Percentiles rank a stretch among this genome's conserved stretches.
Evolutionary conservation across 2,329 filamentous ascomycete species (phyloP).

Genomic region (Periconia digitata): DNA sequence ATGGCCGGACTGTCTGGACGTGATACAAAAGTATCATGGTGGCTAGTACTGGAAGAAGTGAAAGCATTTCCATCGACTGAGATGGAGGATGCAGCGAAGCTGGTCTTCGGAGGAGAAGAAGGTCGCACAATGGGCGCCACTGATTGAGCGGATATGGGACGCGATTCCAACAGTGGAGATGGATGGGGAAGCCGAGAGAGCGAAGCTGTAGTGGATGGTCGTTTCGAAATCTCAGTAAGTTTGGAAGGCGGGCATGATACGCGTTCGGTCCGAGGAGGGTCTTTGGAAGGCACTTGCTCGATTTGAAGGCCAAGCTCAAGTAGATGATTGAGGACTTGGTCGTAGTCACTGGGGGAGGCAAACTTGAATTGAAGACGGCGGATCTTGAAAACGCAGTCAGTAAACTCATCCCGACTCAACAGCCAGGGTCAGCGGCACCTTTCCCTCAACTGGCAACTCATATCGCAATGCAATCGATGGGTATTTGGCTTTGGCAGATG

Average conservation of each 20-base stretch:
- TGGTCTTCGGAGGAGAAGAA: constrained; percentile 27
- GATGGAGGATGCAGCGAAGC: constrained; percentile 19
- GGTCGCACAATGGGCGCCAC: neutral
- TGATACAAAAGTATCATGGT: constrained; percentile 1
- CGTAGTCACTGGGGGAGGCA: constrained; percentile 40
- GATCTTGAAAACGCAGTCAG: constrained; percentile 33
- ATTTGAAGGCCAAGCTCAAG: constrained; percentile 36
- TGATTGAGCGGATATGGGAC: constrained; percentile 22
- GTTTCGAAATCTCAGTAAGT: constrained; percentile 24
- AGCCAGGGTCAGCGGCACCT: constrained; percentile 23
- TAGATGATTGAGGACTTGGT: constrained; percentile 35
- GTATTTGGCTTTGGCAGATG: constrained; percentile 46
- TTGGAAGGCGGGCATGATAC: constrained; percentile 31
- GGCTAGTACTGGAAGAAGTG: constrained; percentile 7
- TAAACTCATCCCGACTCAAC: neutral
- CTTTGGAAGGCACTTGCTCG: neutral
- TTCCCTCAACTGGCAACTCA: constrained; percentile 32
- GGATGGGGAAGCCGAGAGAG: constrained; percentile 6
- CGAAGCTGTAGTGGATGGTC: constrained; percentile 25
- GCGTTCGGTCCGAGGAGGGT: constrained; percentile 7
- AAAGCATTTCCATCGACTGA: neutral
- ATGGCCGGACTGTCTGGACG: constrained; percentile 23
- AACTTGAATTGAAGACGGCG: constrained; percentile 51
- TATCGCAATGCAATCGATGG: constrained; percentile 47
- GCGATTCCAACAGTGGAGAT: constrained; percentile 13